These are phyloP conservation scores for Apiospora saccharicola DNA, from an alignment of 2,329 filamentous ascomycete genomes.

Conservation along the genomic window DNA sequence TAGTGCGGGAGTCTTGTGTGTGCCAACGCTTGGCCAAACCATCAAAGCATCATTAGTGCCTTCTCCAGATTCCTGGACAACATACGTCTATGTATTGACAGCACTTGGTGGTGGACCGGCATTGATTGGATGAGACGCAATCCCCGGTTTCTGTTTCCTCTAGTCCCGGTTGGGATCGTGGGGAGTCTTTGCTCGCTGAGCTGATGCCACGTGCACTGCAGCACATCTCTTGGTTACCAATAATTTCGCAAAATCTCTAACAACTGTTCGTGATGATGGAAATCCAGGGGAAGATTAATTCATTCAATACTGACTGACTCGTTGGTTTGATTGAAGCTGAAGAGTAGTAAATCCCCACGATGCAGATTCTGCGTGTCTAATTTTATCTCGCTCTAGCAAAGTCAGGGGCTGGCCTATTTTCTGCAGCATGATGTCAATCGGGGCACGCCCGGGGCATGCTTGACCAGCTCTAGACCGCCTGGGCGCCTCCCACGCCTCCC, in stretches of 20 bases:
- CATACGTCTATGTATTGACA: background rate
- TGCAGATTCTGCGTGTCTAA: background rate
- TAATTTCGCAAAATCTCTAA: background rate
- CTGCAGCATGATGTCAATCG: constrained; percentile 5
- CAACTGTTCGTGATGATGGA: background rate
- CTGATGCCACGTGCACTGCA: background rate
- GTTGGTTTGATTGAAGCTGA: background rate
- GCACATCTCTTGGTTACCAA: background rate
- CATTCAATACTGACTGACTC: background rate
- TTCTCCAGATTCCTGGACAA: background rate
- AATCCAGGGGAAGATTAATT: background rate
- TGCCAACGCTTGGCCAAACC: background rate
- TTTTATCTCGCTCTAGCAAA: constrained; percentile 9
- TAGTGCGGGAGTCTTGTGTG: background rate
- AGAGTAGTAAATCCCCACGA: background rate
- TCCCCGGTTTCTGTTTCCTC: background rate
- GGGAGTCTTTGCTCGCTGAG: background rate
- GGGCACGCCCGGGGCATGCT: background rate
- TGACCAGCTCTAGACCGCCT: constrained; percentile 13
- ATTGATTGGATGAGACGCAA: constrained; percentile 6
- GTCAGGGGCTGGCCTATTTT: background rate
- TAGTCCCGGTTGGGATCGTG: constrained; percentile 6
- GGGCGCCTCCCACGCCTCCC: no score
- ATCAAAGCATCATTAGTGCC: background rate
- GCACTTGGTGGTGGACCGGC: background rate